These are phyloP conservation scores for Poterioochromonas sp. DNA, from an alignment of 352 stramenopile species.

Conservation along the genomic window DNA sequence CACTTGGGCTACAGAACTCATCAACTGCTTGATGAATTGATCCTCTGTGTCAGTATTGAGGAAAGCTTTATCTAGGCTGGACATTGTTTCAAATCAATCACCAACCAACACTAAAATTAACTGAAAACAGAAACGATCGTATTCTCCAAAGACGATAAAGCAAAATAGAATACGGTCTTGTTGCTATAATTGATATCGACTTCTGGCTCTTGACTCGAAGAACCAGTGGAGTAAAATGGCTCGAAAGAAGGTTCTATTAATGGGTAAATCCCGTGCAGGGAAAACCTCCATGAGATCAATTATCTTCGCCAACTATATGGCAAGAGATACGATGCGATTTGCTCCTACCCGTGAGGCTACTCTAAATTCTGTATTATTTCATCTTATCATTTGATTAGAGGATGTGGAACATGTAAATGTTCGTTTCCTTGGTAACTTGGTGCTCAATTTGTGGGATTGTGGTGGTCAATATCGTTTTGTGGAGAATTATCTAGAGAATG, in stretches of 20 bases:
- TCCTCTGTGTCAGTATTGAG: slow-evolving; percentile 38
- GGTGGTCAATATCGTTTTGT: slow-evolving; percentile 98
- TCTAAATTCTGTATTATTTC: neutral
- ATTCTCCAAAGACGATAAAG: too few relatives aligned
- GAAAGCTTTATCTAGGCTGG: slow-evolving; percentile 17
- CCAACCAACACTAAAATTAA: too few relatives aligned
- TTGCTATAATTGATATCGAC: too few relatives aligned
- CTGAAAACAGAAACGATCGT: too few relatives aligned
- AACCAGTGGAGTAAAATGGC: slow-evolving; percentile 36
- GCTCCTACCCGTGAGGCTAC: slow-evolving; percentile 65
- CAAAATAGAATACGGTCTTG: too few relatives aligned
- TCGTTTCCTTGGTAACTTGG: slow-evolving; percentile 92
- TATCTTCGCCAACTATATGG: slow-evolving; percentile 99
- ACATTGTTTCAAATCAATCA: too few relatives aligned
- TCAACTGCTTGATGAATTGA: slow-evolving; percentile 44
- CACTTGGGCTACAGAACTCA: slow-evolving; percentile 44
- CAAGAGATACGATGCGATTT: slow-evolving; percentile 92
- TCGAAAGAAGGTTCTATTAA: slow-evolving; percentile 76
- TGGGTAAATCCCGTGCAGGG: slow-evolving; percentile 84
- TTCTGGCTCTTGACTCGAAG: too few relatives aligned
- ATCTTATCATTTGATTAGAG: slow-evolving; percentile 47
- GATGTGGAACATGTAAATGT: slow-evolving; percentile 82
- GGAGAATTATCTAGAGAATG: slow-evolving; percentile 96
- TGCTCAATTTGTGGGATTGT: slow-evolving; percentile 99
- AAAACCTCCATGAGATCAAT: slow-evolving; percentile 99